Conservation (phyloP, 148 eudicot species). For the Vaccinium macrocarpon region DNA sequence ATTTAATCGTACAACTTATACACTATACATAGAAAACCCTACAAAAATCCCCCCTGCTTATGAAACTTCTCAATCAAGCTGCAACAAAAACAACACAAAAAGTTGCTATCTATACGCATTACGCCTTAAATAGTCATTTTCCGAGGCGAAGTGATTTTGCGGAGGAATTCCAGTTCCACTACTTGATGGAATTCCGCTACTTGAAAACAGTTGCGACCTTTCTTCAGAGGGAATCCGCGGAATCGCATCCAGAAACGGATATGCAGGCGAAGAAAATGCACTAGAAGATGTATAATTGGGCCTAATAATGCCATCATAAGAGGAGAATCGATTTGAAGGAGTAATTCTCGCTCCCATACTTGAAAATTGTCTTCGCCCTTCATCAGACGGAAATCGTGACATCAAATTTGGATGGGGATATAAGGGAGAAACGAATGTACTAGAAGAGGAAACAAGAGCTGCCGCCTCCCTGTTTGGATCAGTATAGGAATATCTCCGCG, state of each 20-base stretch:
- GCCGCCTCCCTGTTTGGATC: constrained; percentile 26
- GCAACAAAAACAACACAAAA: not conserved
- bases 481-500: constrained; percentile 17
- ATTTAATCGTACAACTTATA: not conserved
- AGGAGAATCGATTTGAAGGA: constrained; percentile 16
- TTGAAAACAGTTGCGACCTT: constrained; percentile 17
- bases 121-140: constrained; percentile 32
- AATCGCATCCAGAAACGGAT: constrained; percentile 27
- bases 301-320: not conserved
- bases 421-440: constrained; percentile 20
- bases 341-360: constrained; percentile 28
- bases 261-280: constrained; percentile 20
- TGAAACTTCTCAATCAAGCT: constrained; percentile 9
- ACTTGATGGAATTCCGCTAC: constrained; percentile 16
- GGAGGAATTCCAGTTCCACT: constrained; percentile 31
- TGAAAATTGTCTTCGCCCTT: constrained; percentile 19
- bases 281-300: constrained; percentile 13
- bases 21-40: not conserved
- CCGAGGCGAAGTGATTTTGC: constrained; percentile 17
- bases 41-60: not conserved
- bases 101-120: constrained; percentile 30
- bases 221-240: constrained; percentile 27
- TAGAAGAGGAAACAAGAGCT: constrained; percentile 19
- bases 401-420: constrained; percentile 29
- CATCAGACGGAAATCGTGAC: constrained; percentile 26